Percentiles rank a stretch among this genome's conserved stretches.
phyloP scores from a whole-genome alignment of 768 basidiomycete genomes.

The Auriscalpium vulgare region DNA sequence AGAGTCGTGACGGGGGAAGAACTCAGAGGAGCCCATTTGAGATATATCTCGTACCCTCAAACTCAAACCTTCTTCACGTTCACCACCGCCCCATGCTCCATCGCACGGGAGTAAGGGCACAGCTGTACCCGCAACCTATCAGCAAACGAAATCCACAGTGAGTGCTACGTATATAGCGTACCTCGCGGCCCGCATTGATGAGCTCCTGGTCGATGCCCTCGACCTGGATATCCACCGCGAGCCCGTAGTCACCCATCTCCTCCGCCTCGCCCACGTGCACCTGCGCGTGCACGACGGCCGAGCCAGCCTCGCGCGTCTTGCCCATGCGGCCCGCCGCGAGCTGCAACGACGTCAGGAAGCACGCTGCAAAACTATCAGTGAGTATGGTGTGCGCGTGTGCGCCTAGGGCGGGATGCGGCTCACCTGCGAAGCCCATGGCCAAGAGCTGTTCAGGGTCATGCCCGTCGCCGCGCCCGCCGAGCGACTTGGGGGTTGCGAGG shows the following conservation, averaged over 20 bases:
- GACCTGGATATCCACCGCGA: slow-evolving; percentile 26
- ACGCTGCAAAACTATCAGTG: slow-evolving; percentile 5
- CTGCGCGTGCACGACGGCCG: neutral
- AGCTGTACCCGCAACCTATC: slow-evolving; percentile 29
- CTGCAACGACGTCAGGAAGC: slow-evolving; percentile 20
- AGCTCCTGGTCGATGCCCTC: slow-evolving; percentile 25
- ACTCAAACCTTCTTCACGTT: slow-evolving; percentile 43
- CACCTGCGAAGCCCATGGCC: slow-evolving; percentile 20
- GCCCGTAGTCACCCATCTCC: slow-evolving; percentile 23
- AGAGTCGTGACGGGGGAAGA: too few relatives aligned
- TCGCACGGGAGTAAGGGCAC: slow-evolving; percentile 63
- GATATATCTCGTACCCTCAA: too few relatives aligned
- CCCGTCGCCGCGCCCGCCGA: slow-evolving; percentile 31
- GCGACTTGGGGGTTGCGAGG: slow-evolving; percentile 26
- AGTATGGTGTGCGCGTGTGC: too few relatives aligned
- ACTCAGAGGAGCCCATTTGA: too few relatives aligned
- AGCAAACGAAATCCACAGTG: too few relatives aligned
- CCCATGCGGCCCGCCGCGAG: slow-evolving; percentile 6
- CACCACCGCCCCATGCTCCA: slow-evolving; percentile 48
- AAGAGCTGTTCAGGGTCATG: slow-evolving; percentile 34
- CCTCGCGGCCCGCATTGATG: slow-evolving; percentile 26
- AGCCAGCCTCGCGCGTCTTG: neutral
- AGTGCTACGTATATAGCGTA: slow-evolving; percentile 1
- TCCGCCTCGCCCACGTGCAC: neutral
- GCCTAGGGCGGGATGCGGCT: neutral